Evolutionary conservation across 1,139 yeast species (phyloP), one percentile per base, ranked within the genome.

Genomic region (Scheffersomyces quercinus): DNA sequence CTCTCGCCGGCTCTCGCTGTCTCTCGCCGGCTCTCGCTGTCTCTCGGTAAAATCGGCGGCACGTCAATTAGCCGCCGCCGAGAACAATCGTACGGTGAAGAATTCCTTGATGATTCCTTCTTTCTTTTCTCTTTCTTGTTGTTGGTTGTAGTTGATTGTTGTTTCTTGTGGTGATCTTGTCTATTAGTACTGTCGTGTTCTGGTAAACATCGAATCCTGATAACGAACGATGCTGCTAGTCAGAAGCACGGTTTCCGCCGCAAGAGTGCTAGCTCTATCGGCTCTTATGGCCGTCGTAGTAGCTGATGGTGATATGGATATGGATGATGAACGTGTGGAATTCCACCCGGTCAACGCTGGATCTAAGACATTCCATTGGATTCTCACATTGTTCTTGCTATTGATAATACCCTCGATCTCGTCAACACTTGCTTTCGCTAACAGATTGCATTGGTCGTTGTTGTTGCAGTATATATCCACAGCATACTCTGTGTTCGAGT

Each of bases 321-420:
- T 58, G 53, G 68, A 64, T 16, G 61, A 54, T 24, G 59, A 52
- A 8, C 40, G 50, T 8, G 60, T 58, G 15, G 76, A 70, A 49
- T 73, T 72, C 61, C 77, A 73, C 47, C 77, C 79, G 4, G 52
- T 67, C 15, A 68, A 79, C 47, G 76, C 83, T 12, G 73, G 68
- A 2, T 68, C 82, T 10, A 82, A 80, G 53, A 65, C 85, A 0
- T 73, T 82, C 59, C 91, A 85, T 58, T 85, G 88, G 89, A 59
- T 84, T 24, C 43, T 73, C 28, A 65, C 86, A 0, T 46, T 83
- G 28, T 50, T 64, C 1, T 41, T 79, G 4, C 54, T 82, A 11
- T 65, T 83, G 29, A 53, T 84, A 3, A 15, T 79, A 1, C 87
- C 89, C 1, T 81, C 86, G 0, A 44, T 83, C 3, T 67, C 82